Base-by-base conservation (phyloP, 352 stramenopile species). In the Globisporangium acanthophoron region DNA sequence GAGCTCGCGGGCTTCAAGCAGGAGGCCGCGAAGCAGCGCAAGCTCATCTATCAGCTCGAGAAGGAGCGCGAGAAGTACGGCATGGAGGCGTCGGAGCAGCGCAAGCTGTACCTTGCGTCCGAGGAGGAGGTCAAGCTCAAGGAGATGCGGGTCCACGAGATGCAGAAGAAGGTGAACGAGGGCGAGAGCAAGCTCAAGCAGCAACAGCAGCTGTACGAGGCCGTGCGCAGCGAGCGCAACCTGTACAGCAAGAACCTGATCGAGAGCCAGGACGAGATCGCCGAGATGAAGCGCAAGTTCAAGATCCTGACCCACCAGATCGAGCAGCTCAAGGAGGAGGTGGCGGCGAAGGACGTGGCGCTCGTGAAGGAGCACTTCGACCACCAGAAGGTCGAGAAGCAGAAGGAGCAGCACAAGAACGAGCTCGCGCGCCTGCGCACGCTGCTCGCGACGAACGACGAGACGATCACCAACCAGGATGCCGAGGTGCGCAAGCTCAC, bases 221-320 rank as follows among this genome's bases (percentile, higher is more conserved):
- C 73, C 24, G 92, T 98, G 31, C 91, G 94, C 39, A 88, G 78
- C 49, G 96, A 99, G 58, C 85, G 90, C 41, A 99, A 98, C 59
- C 62, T 98, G 50, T 98, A 98, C 76, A 92, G 80, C 63, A 99
- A 98, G 74, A 96, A 98, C 56, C 78, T 99, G 33, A 95, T 98
- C 52, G 95, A 98, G 66, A 87, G 85, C 21, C 92, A 98, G 62
- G 92, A 98, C 67, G 94, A 98, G 67, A 98, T 99, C 46, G 83
- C 82, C 8, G 89, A 97, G 66, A 96, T 99, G 83, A 97, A 98
- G 66, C 84, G 92, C 66, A 98, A 98, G 67, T 97, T 98, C 73
- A 98, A 98, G 70, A 97, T 98, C 70, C 90, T 98, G 66, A 97
- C 85, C 49, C 90, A 98, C 71, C 89, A 98, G 61, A 93, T 99